phyloP scores from a whole-genome alignment of 2,329 filamentous ascomycete genomes.

The Magnaporthiopsis incrustans region DNA sequence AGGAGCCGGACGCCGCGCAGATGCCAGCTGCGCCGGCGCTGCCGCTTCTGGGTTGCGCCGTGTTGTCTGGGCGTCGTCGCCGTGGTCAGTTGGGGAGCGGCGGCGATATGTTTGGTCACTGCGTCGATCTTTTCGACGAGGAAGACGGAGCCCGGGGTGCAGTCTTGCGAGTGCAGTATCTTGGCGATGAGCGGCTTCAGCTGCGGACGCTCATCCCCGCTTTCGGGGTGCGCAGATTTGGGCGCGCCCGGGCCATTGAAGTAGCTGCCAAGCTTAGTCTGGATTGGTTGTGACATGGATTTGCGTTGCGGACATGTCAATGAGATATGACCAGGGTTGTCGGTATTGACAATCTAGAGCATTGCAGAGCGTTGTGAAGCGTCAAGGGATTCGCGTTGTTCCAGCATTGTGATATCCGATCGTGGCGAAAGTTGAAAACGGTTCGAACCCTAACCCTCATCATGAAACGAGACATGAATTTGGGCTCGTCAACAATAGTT shows the following conservation, averaged over 20 bases:
- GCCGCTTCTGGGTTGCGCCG: not conserved
- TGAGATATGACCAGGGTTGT: not conserved
- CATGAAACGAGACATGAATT: too few species aligned
- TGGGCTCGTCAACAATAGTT: too few species aligned
- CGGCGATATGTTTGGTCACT: not conserved
- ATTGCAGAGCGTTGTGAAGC: constrained; percentile 13
- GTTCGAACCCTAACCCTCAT: too few species aligned
- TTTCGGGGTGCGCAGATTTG: not conserved
- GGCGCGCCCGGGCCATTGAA: not conserved
- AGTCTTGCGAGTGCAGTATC: constrained; percentile 39
- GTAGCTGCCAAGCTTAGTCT: not conserved
- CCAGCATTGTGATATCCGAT: too few species aligned
- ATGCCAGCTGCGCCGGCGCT: constrained; percentile 9
- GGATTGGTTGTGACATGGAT: not conserved
- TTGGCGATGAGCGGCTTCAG: constrained; percentile 36
- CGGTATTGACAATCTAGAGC: not conserved
- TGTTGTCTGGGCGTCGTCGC: not conserved
- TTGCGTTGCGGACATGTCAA: not conserved
- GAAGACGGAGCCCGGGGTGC: constrained; percentile 38
- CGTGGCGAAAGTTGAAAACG: too few species aligned
- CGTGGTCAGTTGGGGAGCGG: not conserved
- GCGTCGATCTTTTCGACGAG: constrained; percentile 37
- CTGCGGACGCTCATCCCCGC: not conserved
- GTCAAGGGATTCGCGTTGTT: too few species aligned
- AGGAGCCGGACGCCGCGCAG: constrained; percentile 35